Percentiles rank a stretch among this genome's conserved stretches.
These are phyloP conservation scores for Scheffersomyces segobiensis DNA, from an alignment of 1,139 yeast species.

Conservation along the genomic window DNA sequence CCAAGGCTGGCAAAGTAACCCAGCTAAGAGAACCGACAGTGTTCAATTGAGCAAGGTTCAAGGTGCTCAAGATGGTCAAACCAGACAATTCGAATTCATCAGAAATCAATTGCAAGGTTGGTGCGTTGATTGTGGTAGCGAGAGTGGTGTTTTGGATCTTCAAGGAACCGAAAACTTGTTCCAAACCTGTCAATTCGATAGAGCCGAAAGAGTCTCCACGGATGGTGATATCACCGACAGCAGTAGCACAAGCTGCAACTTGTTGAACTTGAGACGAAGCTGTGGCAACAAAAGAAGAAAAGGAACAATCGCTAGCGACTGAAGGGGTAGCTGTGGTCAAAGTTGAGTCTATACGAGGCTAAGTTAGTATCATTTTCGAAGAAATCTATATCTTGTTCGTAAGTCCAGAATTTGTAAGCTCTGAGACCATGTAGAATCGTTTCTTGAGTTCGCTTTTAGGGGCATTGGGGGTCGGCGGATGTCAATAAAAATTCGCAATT, in stretches of 20 bases:
- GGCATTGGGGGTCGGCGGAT: neutral
- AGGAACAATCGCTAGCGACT: slow-evolving; percentile 58
- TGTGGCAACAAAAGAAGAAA: slow-evolving; percentile 62
- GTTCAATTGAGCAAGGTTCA: slow-evolving; percentile 77
- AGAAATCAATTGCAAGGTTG: slow-evolving; percentile 70
- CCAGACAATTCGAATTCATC: slow-evolving; percentile 64
- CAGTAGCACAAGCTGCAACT: slow-evolving; percentile 72
- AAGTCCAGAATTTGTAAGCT: neutral
- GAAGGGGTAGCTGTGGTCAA: slow-evolving; percentile 52
- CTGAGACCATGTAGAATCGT: neutral
- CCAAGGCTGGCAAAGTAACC: slow-evolving; percentile 83
- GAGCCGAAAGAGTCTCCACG: slow-evolving; percentile 57
- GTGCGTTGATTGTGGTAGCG: slow-evolving; percentile 70
- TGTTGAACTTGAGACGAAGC: slow-evolving; percentile 76
- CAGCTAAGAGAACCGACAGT: slow-evolving; percentile 79
- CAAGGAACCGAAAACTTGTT: slow-evolving; percentile 76
- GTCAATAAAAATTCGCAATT: neutral
- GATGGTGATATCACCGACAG: slow-evolving; percentile 77
- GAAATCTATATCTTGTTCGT: neutral
- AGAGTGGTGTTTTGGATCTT: slow-evolving; percentile 62
- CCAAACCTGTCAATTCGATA: slow-evolving; percentile 57
- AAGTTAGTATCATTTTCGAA: slow-evolving; percentile 12
- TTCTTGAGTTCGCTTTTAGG: neutral
- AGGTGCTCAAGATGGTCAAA: slow-evolving; percentile 65
- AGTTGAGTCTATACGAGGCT: slow-evolving; percentile 41